A percentile compares a stretch with the other conserved stretches of the same genome.
Evolutionary conservation across 2,329 filamentous ascomycete species (phyloP).

Genomic region (Tolypocladium amazonense): DNA sequence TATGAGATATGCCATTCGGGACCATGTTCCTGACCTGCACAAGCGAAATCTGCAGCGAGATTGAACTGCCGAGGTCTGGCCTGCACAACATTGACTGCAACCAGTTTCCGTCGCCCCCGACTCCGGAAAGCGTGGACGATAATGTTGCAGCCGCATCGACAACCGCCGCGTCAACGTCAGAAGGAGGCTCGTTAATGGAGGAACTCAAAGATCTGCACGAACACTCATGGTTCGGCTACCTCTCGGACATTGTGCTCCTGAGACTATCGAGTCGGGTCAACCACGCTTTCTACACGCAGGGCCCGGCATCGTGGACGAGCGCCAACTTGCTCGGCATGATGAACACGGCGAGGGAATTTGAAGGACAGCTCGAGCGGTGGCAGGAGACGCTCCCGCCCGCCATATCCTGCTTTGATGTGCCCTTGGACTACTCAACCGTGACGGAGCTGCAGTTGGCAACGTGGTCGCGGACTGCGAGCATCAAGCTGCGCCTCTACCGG

Average conservation of each 20-base stretch:
- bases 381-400: not conserved
- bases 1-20: too few species aligned
- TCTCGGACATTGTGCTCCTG: constrained; percentile 5
- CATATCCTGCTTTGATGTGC: not conserved
- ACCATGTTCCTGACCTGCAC: not conserved
- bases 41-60: constrained; percentile 3
- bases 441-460: not conserved
- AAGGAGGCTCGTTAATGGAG: not conserved
- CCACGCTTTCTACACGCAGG: constrained; percentile 3
- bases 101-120: not conserved
- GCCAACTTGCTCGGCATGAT: not conserved
- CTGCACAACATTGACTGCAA: not conserved
- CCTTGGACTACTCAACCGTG: not conserved
- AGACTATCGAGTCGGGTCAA: constrained; percentile 4
- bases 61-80: constrained; percentile 1
- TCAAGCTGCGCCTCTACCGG: constrained; percentile 1
- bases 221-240: constrained; percentile 9
- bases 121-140: not conserved
- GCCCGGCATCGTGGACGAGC: not conserved
- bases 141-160: not conserved
- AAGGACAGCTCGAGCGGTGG: not conserved
- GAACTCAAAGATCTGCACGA: constrained; percentile 2
- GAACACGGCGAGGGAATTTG: not conserved
- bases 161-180: not conserved
- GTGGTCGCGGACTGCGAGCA: not conserved